Conservation (phyloP, 2,329 filamentous ascomycete genomes). For the Hypocrella siamensis region DNA sequence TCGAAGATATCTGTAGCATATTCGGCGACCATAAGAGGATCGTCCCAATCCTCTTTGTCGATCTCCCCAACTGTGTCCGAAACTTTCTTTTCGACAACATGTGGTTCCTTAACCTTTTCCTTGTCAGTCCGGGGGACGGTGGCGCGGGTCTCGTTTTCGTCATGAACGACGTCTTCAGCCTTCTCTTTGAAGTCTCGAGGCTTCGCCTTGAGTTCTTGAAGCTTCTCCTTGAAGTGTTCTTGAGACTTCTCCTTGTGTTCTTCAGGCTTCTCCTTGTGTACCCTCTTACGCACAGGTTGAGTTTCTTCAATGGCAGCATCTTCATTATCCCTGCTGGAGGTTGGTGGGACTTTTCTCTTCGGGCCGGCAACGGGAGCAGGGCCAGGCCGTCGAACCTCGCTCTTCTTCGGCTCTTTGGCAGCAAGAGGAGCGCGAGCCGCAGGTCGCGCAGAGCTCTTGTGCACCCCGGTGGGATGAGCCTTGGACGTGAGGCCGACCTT, state of each 20-base stretch:
- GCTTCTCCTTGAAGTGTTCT: too few relatives aligned
- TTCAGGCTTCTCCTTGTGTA: conserved; percentile 20
- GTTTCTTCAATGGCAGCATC: conserved; percentile 42
- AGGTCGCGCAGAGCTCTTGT: conserved; percentile 46
- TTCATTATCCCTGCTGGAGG: conserved; percentile 34
- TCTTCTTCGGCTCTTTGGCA: conserved; percentile 54
- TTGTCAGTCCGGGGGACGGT: conserved; percentile 12
- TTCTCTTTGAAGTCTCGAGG: too few relatives aligned
- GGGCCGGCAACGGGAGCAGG: conserved; percentile 48
- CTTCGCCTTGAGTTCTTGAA: too few relatives aligned
- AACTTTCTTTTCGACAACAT: not conserved
- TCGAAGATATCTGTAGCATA: conserved; percentile 97
- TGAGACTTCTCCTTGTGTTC: not conserved
- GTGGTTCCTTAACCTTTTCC: conserved; percentile 7
- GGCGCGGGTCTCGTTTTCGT: conserved; percentile 26
- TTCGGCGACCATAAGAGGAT: conserved; percentile 95
- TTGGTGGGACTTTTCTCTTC: conserved; percentile 52
- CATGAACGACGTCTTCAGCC: conserved; percentile 23
- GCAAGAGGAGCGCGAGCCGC: conserved; percentile 47
- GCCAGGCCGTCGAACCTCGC: conserved; percentile 58
- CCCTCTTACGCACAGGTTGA: conserved; percentile 55
- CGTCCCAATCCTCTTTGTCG: conserved; percentile 76
- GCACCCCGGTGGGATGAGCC: conserved; percentile 65
- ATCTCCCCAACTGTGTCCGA: conserved; percentile 18
- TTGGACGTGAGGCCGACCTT: conserved; percentile 65